Evolutionary conservation across 805 yeast genomes (phyloP), one percentile per base, ranked within the genome.

Genomic region (Novakomyces olei): DNA sequence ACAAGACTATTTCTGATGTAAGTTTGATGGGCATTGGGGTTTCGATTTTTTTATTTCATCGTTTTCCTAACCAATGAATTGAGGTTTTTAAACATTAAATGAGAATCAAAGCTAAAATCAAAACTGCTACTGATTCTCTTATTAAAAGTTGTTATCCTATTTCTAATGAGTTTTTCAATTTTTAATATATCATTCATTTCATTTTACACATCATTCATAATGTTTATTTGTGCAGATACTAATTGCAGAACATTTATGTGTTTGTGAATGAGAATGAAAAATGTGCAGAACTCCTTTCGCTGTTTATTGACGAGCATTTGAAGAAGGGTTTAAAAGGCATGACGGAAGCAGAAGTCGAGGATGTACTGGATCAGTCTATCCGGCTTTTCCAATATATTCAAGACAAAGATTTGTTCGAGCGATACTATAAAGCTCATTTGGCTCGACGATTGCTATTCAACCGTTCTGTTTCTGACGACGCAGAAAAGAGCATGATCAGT

Each of bases 331-430:
- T 63, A n/a, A 56, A 59, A 32, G 66, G 60, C 27, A 57, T 59
- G 40, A 46, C 61, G 17, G 56, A 65, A 39, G 56, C 62, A 39
- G 61, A 63, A 43, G 45, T 59, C 34, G 61, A 61, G 56, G 44
- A 58, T 43, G 12, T 67, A 5, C 52, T 80, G 29, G 59, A 58
- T 29, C 61, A 64, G 16, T 66, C 81, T 0, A 61, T 77, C 12
- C 51, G 60, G 15, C 61, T 83, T 24, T 69, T 81, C 44, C 57
- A 73, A 36, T 71, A 68, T 44, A 59, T 81, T 29, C 62, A 67
- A 36, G 93, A 83, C 43, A 83, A 80, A 46, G 94, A 81, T 51
- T 55, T 76, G 22, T 83, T 81, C 53, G 92, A 80, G 47, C 72
- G 66, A 23, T 71, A 75, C 38, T 81, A 79, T 50, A 80, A 80